phyloP scores from a whole-genome alignment of 1,284 basidiomycete genomes.

The Phlebopus sp. region DNA sequence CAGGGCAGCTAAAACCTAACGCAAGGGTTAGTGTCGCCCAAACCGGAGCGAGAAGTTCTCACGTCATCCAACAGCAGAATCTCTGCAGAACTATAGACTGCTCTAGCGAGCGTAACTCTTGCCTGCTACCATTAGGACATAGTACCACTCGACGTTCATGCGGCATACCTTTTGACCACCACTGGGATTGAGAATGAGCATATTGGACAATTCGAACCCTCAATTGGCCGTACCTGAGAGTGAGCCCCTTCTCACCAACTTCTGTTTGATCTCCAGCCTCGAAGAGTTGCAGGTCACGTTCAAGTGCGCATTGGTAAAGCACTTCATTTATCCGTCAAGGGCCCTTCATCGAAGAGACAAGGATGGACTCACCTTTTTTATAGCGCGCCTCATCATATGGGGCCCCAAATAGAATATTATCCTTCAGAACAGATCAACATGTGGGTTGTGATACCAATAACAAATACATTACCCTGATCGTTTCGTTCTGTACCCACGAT shows the following conservation, averaged over 20 bases:
- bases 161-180: constrained; percentile 39
- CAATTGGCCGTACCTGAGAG: constrained; percentile 19
- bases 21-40: neutral
- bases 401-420: constrained; percentile 85
- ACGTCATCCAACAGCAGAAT: constrained; percentile 40
- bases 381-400: constrained; percentile 74
- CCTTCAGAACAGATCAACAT: constrained; percentile 26
- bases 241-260: constrained; percentile 31
- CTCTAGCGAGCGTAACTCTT: constrained; percentile 41
- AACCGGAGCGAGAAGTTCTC: constrained; percentile 33
- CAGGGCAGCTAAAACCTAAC: constrained; percentile 31
- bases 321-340: constrained; percentile 31
- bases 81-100: constrained; percentile 37
- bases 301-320: constrained; percentile 53
- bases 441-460: neutral
- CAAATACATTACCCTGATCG: constrained; percentile 33
- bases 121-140: constrained; percentile 21
- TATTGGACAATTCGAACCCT: constrained; percentile 12
- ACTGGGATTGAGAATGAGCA: constrained; percentile 17
- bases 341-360: neutral
- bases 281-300: constrained; percentile 53
- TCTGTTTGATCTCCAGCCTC: constrained; percentile 53
- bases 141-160: neutral
- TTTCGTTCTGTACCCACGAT: constrained; percentile 58
- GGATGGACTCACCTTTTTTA: constrained; percentile 48